Conservation (phyloP, 495 filamentous ascomycete species). For the Cladorrhinum samala region DNA sequence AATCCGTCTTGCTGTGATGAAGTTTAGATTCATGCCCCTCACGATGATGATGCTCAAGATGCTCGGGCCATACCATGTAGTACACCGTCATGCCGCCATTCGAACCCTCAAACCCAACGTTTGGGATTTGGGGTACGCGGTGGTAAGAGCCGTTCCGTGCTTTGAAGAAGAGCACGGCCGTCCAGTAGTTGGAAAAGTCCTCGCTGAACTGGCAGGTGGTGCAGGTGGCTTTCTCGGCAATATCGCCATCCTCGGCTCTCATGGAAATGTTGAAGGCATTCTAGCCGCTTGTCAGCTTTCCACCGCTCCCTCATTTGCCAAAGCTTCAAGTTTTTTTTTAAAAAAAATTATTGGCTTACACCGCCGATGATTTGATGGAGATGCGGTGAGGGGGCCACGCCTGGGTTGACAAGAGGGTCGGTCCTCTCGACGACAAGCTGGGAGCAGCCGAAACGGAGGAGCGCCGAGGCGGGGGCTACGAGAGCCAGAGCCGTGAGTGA, state of each 20-base stretch:
- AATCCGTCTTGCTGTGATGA: not conserved
- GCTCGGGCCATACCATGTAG: conserved; percentile 26
- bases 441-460: conserved; percentile 4
- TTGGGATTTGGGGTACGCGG: conserved; percentile 27
- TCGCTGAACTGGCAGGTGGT: conserved; percentile 32
- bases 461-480: conserved; percentile 1
- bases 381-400: not conserved
- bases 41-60: too few species aligned
- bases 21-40: too few species aligned
- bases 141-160: conserved; percentile 35
- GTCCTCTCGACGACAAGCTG: conserved; percentile 2
- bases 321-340: not conserved
- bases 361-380: conserved; percentile 5
- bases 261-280: conserved; percentile 27
- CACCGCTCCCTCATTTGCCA: too few species aligned
- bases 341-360: not conserved
- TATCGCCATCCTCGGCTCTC: conserved; percentile 23
- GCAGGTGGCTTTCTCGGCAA: conserved; percentile 25
- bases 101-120: conserved; percentile 15
- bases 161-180: conserved; percentile 34
- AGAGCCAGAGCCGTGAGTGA: not conserved
- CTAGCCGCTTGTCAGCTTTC: not conserved
- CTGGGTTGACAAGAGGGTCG: conserved; percentile 3
- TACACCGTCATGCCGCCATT: conserved; percentile 37
- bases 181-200: conserved; percentile 42